phyloP scores from a whole-genome alignment of 2,329 filamentous ascomycete species.

The Colletotrichum sp. region DNA sequence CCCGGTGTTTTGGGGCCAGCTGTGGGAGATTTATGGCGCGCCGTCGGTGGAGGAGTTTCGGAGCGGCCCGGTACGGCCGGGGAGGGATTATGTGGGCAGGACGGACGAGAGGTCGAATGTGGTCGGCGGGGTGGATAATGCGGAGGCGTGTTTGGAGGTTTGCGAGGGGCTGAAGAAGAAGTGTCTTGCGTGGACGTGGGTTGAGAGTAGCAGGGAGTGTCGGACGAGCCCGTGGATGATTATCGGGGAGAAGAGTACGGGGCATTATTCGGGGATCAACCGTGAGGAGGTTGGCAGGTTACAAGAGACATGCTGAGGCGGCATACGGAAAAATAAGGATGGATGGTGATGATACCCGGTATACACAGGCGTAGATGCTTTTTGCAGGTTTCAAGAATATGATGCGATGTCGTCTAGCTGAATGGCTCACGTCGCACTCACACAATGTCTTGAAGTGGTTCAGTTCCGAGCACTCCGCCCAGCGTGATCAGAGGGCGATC shows the following conservation, averaged over 20 bases:
- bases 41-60: slow-evolving; percentile 42
- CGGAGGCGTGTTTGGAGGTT: slow-evolving; percentile 46
- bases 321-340: background rate
- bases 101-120: slow-evolving; percentile 47
- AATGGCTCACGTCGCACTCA: background rate
- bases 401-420: background rate
- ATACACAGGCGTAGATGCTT: background rate
- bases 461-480: background rate
- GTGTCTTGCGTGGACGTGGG: slow-evolving; percentile 60
- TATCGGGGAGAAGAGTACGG: slow-evolving; percentile 41
- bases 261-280: slow-evolving; percentile 44
- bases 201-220: slow-evolving; percentile 43
- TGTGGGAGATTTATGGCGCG: slow-evolving; percentile 54
- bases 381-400: background rate
- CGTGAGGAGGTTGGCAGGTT: slow-evolving; percentile 22
- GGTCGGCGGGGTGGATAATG: slow-evolving; percentile 38
- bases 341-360: background rate
- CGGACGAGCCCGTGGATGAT: slow-evolving; percentile 55
- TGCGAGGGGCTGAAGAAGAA: slow-evolving; percentile 42
- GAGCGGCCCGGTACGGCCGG: slow-evolving; percentile 36
- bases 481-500: background rate
- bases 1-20: slow-evolving; percentile 54
- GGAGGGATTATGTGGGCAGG: slow-evolving; percentile 57
- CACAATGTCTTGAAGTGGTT: background rate
- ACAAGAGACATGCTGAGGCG: slow-evolving; percentile 17